Conservation (phyloP, 2,329 filamentous ascomycete genomes). For the Botrytis porri region DNA sequence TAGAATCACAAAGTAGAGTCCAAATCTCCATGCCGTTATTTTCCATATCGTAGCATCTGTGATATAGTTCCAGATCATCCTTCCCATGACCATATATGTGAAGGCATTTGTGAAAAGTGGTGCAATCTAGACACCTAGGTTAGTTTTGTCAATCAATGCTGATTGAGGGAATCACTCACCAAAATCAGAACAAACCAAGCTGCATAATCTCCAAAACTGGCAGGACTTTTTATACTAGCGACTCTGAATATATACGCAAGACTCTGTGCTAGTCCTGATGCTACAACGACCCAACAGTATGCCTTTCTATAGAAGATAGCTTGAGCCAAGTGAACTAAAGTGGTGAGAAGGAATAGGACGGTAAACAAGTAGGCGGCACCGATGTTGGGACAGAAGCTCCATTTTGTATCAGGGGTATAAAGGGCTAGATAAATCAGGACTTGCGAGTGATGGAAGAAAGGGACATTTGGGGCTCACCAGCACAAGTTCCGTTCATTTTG, state of each 20-base stretch:
- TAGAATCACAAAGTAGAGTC: neutral
- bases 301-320: slow-evolving; percentile 36
- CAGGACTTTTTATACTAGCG: slow-evolving; percentile 27
- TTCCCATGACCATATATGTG: neutral
- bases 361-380: slow-evolving; percentile 39
- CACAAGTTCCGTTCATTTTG: neutral
- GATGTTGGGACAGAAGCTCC: slow-evolving; percentile 34
- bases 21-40: neutral
- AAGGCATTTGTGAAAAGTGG: neutral
- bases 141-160: neutral
- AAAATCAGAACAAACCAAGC: neutral
- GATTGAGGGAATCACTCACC: neutral
- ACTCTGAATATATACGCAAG: slow-evolving; percentile 26
- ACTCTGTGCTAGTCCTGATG: slow-evolving; percentile 23
- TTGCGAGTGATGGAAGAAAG: neutral
- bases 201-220: neutral
- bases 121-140: neutral
- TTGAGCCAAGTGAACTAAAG: slow-evolving; percentile 22
- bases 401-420: slow-evolving; percentile 14
- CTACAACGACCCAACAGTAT: slow-evolving; percentile 17
- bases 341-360: slow-evolving; percentile 37
- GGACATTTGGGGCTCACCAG: neutral
- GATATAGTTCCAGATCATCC: neutral
- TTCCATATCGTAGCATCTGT: neutral
- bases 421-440: neutral